phyloP scores from a whole-genome alignment of 805 yeast genomes.

The Candida verbasci region DNA sequence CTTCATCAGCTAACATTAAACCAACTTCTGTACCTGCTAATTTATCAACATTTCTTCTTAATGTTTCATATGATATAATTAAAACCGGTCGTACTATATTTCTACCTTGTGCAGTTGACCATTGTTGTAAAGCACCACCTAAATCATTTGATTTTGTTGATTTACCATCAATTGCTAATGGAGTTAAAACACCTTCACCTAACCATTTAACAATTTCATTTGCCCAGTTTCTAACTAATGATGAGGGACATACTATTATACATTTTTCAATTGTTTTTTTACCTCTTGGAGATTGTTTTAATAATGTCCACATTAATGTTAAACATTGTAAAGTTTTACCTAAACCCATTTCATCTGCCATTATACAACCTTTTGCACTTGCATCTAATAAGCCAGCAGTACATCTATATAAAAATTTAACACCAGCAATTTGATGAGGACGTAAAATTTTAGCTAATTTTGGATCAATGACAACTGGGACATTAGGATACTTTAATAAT shows the following conservation, averaged over 20 bases:
- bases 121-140: conserved; percentile 83
- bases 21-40: conserved; percentile 80
- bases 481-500: conserved; percentile 62
- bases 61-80: conserved; percentile 90
- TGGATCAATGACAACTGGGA: conserved; percentile 96
- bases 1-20: conserved; percentile 93
- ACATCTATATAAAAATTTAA: conserved; percentile 83
- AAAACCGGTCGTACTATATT: conserved; percentile 88
- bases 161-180: conserved; percentile 82
- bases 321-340: conserved; percentile 96
- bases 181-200: conserved; percentile 88
- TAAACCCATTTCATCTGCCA: conserved; percentile 98
- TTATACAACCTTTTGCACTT: conserved; percentile 80
- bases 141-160: conserved; percentile 64
- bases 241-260: conserved; percentile 91
- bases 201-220: conserved; percentile 95
- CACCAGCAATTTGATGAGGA: conserved; percentile 97
- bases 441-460: conserved; percentile 74
- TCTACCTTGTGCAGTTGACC: conserved; percentile 77
- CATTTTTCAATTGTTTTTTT: conserved; percentile 81
- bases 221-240: conserved; percentile 94
- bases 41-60: conserved; percentile 76
- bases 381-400: conserved; percentile 82
- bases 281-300: conserved; percentile 59
- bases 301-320: conserved; percentile 86